These are phyloP conservation scores for Aspergillus melleus DNA, from an alignment of 2,329 filamentous ascomycete genomes.

Conservation along the genomic window DNA sequence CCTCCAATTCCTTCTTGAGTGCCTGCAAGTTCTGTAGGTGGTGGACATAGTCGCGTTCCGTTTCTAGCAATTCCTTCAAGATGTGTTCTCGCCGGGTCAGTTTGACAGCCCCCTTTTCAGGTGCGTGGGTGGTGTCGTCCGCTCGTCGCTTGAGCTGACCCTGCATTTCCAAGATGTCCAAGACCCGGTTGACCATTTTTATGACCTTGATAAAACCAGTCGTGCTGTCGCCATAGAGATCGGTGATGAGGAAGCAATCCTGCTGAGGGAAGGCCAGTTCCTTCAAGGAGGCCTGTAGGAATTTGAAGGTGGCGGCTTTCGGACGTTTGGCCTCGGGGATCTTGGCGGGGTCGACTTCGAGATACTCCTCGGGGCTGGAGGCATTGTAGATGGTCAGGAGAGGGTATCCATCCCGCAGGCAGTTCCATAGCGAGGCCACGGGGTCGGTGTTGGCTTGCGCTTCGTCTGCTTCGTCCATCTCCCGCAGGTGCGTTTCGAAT, in stretches of 20 bases:
- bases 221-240: constrained; percentile 90
- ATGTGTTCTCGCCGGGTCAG: constrained; percentile 81
- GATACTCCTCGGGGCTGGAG: constrained; percentile 66
- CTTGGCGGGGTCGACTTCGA: constrained; percentile 66
- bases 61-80: constrained; percentile 86
- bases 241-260: constrained; percentile 88
- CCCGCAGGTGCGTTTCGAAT: constrained; percentile 72
- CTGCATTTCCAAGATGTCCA: constrained; percentile 79
- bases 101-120: constrained; percentile 51
- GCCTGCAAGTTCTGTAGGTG: constrained; percentile 93
- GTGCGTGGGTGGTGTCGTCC: constrained; percentile 46
- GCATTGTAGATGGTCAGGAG: constrained; percentile 88
- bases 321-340: constrained; percentile 71
- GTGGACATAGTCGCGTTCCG: constrained; percentile 96
- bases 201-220: constrained; percentile 97
- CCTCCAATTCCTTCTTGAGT: constrained; percentile 84
- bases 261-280: constrained; percentile 76
- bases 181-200: constrained; percentile 86
- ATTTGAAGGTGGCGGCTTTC: constrained; percentile 88
- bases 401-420: constrained; percentile 79
- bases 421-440: constrained; percentile 87
- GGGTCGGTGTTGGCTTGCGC: constrained; percentile 68
- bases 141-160: constrained; percentile 71
- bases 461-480: constrained; percentile 69
- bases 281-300: constrained; percentile 83